A percentile compares a stretch with the other conserved stretches of the same genome.
phyloP scores from a whole-genome alignment of 805 yeast genomes.

The Yarrowia phangngaensis region DNA sequence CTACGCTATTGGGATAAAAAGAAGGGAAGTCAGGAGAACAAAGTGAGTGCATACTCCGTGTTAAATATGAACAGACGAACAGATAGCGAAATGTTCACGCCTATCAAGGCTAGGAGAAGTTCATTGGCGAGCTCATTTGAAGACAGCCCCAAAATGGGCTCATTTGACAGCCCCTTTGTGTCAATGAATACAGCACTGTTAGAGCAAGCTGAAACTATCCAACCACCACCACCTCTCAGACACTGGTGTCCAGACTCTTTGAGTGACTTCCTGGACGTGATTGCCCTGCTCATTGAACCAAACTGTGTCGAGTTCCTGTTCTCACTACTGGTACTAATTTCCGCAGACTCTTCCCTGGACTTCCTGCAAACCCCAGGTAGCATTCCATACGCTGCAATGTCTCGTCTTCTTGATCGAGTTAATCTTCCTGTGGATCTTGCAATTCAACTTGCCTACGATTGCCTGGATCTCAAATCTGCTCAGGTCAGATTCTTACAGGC shows the following conservation, averaged over 20 bases:
- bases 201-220: neutral
- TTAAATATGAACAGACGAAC: slow-evolving; percentile 1
- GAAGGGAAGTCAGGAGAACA: neutral
- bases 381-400: neutral
- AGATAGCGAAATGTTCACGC: neutral
- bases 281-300: neutral
- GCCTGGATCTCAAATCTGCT: slow-evolving; percentile 7
- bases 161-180: slow-evolving; percentile 2
- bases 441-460: neutral
- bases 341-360: slow-evolving; percentile 7
- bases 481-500: neutral
- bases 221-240: slow-evolving; percentile 4
- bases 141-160: too few relatives aligned
- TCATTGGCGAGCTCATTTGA: neutral
- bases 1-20: slow-evolving; percentile 8
- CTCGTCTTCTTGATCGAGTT: neutral
- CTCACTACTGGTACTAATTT: neutral
- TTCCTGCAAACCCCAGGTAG: slow-evolving; percentile 1
- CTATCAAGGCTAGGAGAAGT: neutral
- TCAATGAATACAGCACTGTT: neutral
- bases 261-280: slow-evolving; percentile 1
- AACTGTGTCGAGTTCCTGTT: neutral
- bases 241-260: neutral
- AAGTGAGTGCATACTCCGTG: slow-evolving; percentile 6
- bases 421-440: neutral